Percentiles rank a stretch among this genome's conserved stretches.
These are phyloP conservation scores for Escovopsis sp. DNA, from an alignment of 2,329 filamentous ascomycete genomes.

Conservation along the genomic window DNA sequence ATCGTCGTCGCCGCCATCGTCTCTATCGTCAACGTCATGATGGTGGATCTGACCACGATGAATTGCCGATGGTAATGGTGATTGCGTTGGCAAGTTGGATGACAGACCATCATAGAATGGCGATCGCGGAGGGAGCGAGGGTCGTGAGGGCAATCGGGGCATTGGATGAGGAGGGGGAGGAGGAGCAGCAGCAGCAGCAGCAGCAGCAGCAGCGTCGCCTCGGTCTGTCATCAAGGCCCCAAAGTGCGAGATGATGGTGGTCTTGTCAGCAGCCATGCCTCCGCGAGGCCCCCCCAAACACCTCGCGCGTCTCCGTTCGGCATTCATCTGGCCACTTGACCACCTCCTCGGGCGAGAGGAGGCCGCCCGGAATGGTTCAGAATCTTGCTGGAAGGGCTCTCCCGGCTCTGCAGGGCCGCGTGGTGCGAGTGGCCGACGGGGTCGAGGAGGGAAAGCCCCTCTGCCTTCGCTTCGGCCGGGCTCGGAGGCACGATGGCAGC, in stretches of 20 bases:
- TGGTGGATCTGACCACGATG: too few species aligned
- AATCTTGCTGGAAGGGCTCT: constrained; percentile 1
- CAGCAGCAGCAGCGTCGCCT: neutral
- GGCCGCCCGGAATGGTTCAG: too few species aligned
- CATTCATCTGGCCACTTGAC: neutral
- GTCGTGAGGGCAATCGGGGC: too few species aligned
- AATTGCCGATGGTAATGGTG: too few species aligned
- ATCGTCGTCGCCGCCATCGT: neutral
- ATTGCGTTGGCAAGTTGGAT: too few species aligned
- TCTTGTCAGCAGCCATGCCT: neutral
- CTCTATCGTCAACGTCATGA: neutral
- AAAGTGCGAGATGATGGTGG: neutral
- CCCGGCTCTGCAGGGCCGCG: constrained; percentile 1
- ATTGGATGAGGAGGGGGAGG: neutral
- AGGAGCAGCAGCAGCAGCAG: neutral
- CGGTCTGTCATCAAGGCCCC: neutral
- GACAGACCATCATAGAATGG: too few species aligned
- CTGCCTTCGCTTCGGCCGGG: constrained; percentile 21
- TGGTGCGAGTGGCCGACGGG: constrained; percentile 16
- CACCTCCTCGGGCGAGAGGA: neutral
- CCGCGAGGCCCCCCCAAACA: too few species aligned
- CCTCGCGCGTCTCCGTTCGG: too few species aligned
- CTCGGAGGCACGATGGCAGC: constrained; percentile 32
- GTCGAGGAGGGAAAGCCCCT: constrained; percentile 11
- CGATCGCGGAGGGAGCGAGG: too few species aligned